These are phyloP conservation scores for Nephelium lappaceum DNA, from an alignment of 345 rosid genomes.

Conservation along the genomic window DNA sequence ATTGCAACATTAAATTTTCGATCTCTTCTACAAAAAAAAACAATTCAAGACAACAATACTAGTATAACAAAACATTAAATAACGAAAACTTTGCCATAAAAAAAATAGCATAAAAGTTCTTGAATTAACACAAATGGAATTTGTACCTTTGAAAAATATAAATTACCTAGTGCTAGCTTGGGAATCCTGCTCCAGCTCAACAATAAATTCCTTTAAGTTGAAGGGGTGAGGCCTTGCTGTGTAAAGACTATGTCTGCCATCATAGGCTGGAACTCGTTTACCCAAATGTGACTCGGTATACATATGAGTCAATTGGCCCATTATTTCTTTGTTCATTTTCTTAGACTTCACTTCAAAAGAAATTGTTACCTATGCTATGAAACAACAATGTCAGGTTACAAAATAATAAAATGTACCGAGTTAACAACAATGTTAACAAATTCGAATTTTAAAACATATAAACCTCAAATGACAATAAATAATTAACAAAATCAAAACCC, in stretches of 20 bases:
- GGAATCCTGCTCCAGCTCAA: slow-evolving; percentile 41
- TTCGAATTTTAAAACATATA: not conserved
- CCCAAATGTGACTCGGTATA: slow-evolving; percentile 43
- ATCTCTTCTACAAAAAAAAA: slow-evolving; percentile 45
- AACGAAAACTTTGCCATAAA: too few species aligned
- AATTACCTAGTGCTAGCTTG: slow-evolving; percentile 23
- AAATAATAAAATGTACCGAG: not conserved
- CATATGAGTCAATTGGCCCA: slow-evolving; percentile 12
- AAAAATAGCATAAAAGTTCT: not conserved
- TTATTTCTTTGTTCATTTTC: slow-evolving; percentile 41
- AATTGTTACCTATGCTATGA: slow-evolving; percentile 48
- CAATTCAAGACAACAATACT: not conserved
- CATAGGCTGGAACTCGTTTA: slow-evolving; percentile 49
- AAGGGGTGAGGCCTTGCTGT: slow-evolving; percentile 77
- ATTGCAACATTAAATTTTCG: slow-evolving; percentile 12
- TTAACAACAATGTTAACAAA: too few species aligned
- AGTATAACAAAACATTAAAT: not conserved
- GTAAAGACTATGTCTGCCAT: slow-evolving; percentile 65
- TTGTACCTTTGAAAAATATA: not conserved
- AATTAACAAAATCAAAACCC: too few species aligned
- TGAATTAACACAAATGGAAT: not conserved
- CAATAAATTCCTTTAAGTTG: slow-evolving; percentile 52
- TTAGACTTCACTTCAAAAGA: slow-evolving; percentile 53
- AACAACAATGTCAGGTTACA: not conserved
- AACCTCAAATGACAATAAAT: not conserved